Evolutionary conservation across 805 yeast genomes (phyloP), one percentile per base, ranked within the genome.

Genomic region (Yarrowia hollandica): DNA sequence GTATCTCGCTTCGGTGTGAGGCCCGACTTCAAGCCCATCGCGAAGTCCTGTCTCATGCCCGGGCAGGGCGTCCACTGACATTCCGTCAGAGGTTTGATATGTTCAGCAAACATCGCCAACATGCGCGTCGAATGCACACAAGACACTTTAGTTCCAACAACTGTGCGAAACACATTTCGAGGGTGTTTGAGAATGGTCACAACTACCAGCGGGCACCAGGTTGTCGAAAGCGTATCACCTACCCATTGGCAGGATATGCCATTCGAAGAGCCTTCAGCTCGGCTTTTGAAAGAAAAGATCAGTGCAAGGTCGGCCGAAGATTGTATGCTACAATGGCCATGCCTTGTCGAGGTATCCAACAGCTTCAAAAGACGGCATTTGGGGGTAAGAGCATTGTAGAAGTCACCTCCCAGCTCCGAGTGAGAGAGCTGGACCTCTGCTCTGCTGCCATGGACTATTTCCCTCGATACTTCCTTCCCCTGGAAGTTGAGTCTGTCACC

Each of bases 281-380:
- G 5, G 55, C 21, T n/a, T 48, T 48, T 15, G 55, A 48, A 6
- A n/a, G 10, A 2, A 19, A 30, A 5, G 55, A 48, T 1, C 11
- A 15, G 1, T 15, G 28, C 22, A n/a, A 10, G 11, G 4, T 33
- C 6, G 30, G 55, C 31, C 10, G 31, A 21, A n/a, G 55, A 11
- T n/a, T 48, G 30, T 48, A 48, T 23, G 55, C 55, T 15, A 48
- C 55, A 5, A 48, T 48, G 55, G 55, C 55, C 39, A 48, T 48
- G 55, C 55, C 55, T 15, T 31, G 39, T 12, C 18, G 9, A 18
- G 55, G 55, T 6, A 48, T 48, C 28, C 55, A 48, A 4, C 10
- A 31, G 28, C 39, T 48, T n/a, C 55, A 48, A 6, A n/a, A 48
- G 23, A 12, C 15, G 30, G 30, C 55, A 4, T 33, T 48, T 15